Conservation (phyloP, 371 early-diverging fungal genomes). For the Apophysomyces elegans region DNA sequence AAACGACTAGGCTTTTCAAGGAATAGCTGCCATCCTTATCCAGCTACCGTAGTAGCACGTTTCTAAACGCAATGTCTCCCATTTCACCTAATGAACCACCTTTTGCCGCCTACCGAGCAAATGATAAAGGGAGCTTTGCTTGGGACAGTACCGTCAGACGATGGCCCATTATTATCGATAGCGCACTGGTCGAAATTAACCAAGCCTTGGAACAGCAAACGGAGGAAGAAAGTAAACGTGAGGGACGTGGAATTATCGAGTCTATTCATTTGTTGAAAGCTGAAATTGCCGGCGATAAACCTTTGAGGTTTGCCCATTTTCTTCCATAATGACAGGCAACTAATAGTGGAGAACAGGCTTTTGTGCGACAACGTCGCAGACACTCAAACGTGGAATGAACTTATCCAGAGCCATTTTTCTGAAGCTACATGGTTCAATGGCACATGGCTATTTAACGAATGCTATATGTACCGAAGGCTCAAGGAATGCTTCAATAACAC, state of each 20-base stretch:
- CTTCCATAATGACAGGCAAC: neutral
- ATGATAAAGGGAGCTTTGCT: constrained; percentile 73
- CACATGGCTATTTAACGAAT: constrained; percentile 83
- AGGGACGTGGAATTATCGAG: constrained; percentile 69
- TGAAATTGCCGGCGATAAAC: constrained; percentile 69
- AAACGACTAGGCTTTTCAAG: too few relatives aligned
- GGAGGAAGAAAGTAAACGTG: constrained; percentile 38
- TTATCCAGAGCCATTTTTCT: constrained; percentile 55
- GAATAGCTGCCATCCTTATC: too few relatives aligned
- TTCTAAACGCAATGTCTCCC: constrained; percentile 20
- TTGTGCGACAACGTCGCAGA: constrained; percentile 67
- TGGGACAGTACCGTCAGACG: constrained; percentile 76
- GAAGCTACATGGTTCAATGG: constrained; percentile 68
- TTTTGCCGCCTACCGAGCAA: constrained; percentile 65
- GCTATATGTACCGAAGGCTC: constrained; percentile 84
- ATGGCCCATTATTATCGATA: constrained; percentile 85
- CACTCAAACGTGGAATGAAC: constrained; percentile 65
- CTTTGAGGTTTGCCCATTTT: constrained; percentile 48
- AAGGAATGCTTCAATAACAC: constrained; percentile 63
- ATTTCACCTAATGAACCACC: constrained; percentile 70
- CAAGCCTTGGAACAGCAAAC: constrained; percentile 38
- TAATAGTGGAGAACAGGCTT: constrained; percentile 34
- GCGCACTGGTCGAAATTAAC: constrained; percentile 68
- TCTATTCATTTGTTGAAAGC: constrained; percentile 65
- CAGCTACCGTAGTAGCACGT: neutral